phyloP scores from a whole-genome alignment of 2,329 filamentous ascomycete genomes.

The Pseudomassariella vexata region DNA sequence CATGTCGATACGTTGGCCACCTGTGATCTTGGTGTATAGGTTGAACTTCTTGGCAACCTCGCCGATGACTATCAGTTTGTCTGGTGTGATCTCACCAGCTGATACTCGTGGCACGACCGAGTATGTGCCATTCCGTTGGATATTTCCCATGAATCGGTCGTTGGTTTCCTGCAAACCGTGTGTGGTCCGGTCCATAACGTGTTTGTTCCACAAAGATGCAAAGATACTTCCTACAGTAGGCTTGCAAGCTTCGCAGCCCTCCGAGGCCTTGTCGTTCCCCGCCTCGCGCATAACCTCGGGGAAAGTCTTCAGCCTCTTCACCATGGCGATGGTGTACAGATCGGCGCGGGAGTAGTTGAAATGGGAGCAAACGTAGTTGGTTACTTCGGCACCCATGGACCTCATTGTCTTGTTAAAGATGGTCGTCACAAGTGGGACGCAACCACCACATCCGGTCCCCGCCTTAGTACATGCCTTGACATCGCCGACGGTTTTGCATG shows the following conservation, averaged over 20 bases:
- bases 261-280: slow-evolving; percentile 64
- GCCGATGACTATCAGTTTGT: slow-evolving; percentile 78
- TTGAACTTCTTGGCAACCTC: slow-evolving; percentile 78
- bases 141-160: slow-evolving; percentile 81
- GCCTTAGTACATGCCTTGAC: slow-evolving; percentile 89
- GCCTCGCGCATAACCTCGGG: slow-evolving; percentile 71
- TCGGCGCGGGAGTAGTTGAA: slow-evolving; percentile 80
- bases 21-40: slow-evolving; percentile 88
- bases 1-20: slow-evolving; percentile 87
- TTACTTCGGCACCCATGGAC: slow-evolving; percentile 79
- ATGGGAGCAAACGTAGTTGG: slow-evolving; percentile 79
- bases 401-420: slow-evolving; percentile 90
- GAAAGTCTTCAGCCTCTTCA: slow-evolving; percentile 71
- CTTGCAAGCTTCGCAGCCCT: slow-evolving; percentile 84
- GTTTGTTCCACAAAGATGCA: slow-evolving; percentile 75
- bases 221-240: slow-evolving; percentile 77
- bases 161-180: slow-evolving; percentile 87
- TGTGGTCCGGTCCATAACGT: slow-evolving; percentile 65
- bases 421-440: slow-evolving; percentile 79
- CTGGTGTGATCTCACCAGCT: slow-evolving; percentile 81
- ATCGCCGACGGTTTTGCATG: slow-evolving; percentile 74
- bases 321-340: slow-evolving; percentile 82
- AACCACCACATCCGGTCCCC: slow-evolving; percentile 85
- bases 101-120: slow-evolving; percentile 80
- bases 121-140: slow-evolving; percentile 87